Conservation (phyloP, 2,329 filamentous ascomycete genomes). For the Aspergillus uvarum region DNA sequence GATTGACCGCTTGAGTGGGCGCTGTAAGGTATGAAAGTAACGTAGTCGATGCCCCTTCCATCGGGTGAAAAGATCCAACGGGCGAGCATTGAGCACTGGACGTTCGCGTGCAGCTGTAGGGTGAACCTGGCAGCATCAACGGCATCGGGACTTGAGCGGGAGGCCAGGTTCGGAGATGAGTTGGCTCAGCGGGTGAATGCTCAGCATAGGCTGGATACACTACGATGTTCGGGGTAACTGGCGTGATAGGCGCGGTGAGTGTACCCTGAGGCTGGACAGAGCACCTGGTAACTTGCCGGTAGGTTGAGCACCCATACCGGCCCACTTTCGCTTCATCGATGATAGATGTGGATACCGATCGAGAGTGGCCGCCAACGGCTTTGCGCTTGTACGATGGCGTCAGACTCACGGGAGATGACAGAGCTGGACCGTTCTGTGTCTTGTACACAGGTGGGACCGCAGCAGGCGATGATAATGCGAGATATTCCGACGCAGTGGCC, state of each 20-base stretch:
- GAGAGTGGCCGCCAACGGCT: conserved; percentile 45
- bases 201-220: conserved; percentile 38
- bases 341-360: conserved; percentile 66
- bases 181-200: conserved; percentile 34
- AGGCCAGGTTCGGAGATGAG: conserved; percentile 45
- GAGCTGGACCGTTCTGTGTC: conserved; percentile 40
- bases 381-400: conserved; percentile 44
- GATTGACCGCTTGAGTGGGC: conserved; percentile 75
- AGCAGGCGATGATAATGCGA: conserved; percentile 47
- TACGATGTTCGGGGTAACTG: conserved; percentile 40
- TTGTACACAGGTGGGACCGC: conserved; percentile 40
- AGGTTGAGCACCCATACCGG: conserved; percentile 80
- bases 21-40: conserved; percentile 75
- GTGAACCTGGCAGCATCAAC: conserved; percentile 31
- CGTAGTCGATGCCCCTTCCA: conserved; percentile 56
- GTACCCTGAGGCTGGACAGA: conserved; percentile 46
- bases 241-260: conserved; percentile 39
- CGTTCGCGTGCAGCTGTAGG: conserved; percentile 28
- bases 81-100: conserved; percentile 30
- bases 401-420: conserved; percentile 66
- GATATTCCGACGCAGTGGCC: conserved; percentile 47
- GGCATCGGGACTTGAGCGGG: conserved; percentile 21
- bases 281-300: conserved; percentile 69
- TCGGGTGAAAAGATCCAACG: conserved; percentile 23
- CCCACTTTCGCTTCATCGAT: conserved; percentile 66